Conservation (phyloP, 179 eudicot genomes). For the Gypsophila paniculata region DNA sequence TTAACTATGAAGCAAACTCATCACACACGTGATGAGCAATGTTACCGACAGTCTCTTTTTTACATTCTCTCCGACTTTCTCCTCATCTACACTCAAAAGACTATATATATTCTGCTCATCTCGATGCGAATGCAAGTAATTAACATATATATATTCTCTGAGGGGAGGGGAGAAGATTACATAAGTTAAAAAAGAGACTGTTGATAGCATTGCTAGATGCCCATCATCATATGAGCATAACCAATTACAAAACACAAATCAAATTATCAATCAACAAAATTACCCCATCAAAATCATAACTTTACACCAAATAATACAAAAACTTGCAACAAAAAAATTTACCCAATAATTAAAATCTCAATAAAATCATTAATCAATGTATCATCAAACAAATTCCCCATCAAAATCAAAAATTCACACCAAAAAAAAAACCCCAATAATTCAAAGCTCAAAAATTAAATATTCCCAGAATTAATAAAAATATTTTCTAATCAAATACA, state of each 20-base stretch:
- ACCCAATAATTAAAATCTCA: conserved; percentile 21
- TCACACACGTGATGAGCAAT: background rate
- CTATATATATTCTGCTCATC: too few species aligned
- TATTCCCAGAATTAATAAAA: background rate
- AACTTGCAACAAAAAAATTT: background rate
- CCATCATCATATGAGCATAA: background rate
- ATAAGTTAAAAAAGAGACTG: too few species aligned
- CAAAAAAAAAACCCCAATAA: background rate
- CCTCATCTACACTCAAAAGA: too few species aligned
- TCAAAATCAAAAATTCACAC: conserved; percentile 14
- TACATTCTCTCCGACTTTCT: too few species aligned
- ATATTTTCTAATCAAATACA: background rate
- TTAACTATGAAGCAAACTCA: background rate
- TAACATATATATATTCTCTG: too few species aligned
- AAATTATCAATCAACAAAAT: conserved; percentile 5
- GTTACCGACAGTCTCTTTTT: too few species aligned
- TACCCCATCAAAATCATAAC: conserved; percentile 3
- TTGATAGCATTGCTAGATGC: too few species aligned
- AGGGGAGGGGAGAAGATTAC: too few species aligned
- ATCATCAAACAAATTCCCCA: conserved; percentile 3
- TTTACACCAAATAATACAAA: conserved; percentile 1
- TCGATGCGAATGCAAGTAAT: too few species aligned
- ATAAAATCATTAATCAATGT: background rate
- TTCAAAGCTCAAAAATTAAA: conserved; percentile 20
- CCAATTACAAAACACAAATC: background rate